A percentile compares a stretch with the other conserved stretches of the same genome.
phyloP scores from a whole-genome alignment of 1,139 yeast genomes.

The Nadsonia starkeyi-henricii region DNA sequence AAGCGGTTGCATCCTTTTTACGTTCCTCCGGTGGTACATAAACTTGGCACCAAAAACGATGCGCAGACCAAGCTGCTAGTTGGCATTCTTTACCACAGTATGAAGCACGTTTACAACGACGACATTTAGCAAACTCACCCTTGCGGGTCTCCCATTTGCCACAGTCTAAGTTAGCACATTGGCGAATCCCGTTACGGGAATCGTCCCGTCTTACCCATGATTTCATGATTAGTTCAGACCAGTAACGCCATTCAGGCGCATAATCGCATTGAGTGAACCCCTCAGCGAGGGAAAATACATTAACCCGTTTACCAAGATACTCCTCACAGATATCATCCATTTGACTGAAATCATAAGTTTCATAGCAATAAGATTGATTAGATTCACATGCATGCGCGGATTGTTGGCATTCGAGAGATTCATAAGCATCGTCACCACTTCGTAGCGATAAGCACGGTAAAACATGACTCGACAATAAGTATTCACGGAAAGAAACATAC shows the following conservation, averaged over 20 bases:
- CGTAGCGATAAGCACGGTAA: constrained; percentile 31
- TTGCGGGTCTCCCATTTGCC: constrained; percentile 94
- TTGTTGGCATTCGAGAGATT: constrained; percentile 13
- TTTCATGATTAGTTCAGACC: constrained; percentile 96
- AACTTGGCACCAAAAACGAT: constrained; percentile 74
- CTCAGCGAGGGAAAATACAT: constrained; percentile 83
- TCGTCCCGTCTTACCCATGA: constrained; percentile 91
- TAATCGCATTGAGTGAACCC: constrained; percentile 64
- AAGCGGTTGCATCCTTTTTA: constrained; percentile 6
- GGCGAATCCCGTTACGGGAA: constrained; percentile 74
- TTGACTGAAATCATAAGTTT: constrained; percentile 35
- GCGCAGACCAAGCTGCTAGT: constrained; percentile 81
- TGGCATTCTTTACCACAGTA: constrained; percentile 92
- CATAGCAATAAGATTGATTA: constrained; percentile 35
- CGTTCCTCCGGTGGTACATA: constrained; percentile 26
- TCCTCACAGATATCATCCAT: constrained; percentile 33
- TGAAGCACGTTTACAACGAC: constrained; percentile 87
- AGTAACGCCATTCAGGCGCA: constrained; percentile 69
- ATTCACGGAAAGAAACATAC: constrained; percentile 65
- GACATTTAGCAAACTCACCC: constrained; percentile 85
- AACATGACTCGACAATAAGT: constrained; percentile 56
- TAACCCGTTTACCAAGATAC: constrained; percentile 36
- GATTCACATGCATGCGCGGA: constrained; percentile 16
- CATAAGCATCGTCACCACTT: constrained; percentile 10
- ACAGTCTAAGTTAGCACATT: constrained; percentile 86